Evolutionary conservation across 495 filamentous ascomycete species (phyloP).

Genomic region (Delitschia confertaspora): DNA sequence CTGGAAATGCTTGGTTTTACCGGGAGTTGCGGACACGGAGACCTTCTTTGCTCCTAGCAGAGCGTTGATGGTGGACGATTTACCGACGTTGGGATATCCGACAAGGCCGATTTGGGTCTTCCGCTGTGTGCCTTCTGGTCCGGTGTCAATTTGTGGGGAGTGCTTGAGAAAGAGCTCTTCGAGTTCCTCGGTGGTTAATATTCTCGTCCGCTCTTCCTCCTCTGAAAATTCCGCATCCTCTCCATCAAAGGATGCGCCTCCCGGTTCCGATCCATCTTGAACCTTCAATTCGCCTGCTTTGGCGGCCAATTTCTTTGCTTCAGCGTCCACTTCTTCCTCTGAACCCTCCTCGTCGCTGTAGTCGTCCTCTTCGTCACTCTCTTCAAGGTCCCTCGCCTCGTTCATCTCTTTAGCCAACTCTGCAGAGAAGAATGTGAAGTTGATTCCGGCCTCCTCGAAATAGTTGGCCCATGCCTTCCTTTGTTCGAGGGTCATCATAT

Average conservation of each 20-base stretch:
- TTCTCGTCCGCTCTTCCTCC: conserved; percentile 52
- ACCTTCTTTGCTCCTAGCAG: conserved; percentile 97
- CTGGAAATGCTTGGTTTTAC: conserved; percentile 99
- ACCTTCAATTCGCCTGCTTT: conserved; percentile 29
- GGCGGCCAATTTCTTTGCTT: conserved; percentile 27
- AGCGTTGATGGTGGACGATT: conserved; percentile 98
- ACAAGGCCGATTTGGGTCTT: conserved; percentile 90
- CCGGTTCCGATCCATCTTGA: conserved; percentile 10
- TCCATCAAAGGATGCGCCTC: conserved; percentile 16
- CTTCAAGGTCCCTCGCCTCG: conserved; percentile 50
- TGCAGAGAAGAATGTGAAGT: conserved; percentile 93
- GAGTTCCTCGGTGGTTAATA: conserved; percentile 84
- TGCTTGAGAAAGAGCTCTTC: conserved; percentile 71
- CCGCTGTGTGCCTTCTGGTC: conserved; percentile 33
- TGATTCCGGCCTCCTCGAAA: conserved; percentile 70
- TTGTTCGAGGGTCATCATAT: conserved; percentile 93
- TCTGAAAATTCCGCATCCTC: conserved; percentile 24
- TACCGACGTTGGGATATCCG: conserved; percentile 98
- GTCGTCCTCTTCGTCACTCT: conserved; percentile 39
- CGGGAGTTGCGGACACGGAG: conserved; percentile 92
- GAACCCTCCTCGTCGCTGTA: conserved; percentile 17
- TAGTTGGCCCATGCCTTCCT: conserved; percentile 79
- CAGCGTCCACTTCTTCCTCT: conserved; percentile 25
- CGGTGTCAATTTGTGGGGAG: conserved; percentile 36
- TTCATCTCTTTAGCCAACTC: conserved; percentile 80